phyloP scores from a whole-genome alignment of 228 moss, liverwort and hornwort species.

The Sphagnum fallax region DNA sequence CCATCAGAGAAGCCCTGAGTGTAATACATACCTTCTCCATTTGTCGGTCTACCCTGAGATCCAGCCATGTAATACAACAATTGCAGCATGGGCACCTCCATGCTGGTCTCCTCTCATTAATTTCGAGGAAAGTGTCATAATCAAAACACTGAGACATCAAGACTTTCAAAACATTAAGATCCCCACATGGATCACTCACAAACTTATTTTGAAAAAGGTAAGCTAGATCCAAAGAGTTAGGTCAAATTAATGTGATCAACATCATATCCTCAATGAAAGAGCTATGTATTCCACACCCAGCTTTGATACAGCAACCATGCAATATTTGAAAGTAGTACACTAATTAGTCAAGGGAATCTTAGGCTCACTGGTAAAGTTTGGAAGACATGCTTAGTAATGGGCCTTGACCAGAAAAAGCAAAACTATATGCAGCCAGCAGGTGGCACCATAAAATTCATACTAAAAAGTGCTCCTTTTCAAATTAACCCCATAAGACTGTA shows the following conservation, averaged over 20 bases:
- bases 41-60: constrained; percentile 69
- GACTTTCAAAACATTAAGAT: background rate
- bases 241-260: background rate
- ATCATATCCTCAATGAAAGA: background rate
- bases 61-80: constrained; percentile 48
- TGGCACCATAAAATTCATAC: too few species aligned
- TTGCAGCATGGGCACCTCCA: constrained; percentile 99
- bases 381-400: too few species aligned
- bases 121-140: constrained; percentile 79
- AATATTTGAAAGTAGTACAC: background rate
- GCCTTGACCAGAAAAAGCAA: too few species aligned
- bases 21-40: constrained; percentile 53
- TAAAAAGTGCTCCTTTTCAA: too few species aligned
- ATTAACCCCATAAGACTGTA: too few species aligned
- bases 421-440: too few species aligned
- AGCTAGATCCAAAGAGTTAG: background rate
- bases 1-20: background rate
- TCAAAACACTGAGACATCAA: constrained; percentile 73
- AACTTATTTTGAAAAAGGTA: background rate
- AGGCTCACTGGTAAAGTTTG: too few species aligned
- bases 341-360: background rate
- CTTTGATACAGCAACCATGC: background rate
- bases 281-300: background rate
- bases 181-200: background rate
- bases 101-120: constrained; percentile 81